These are phyloP conservation scores for Ananas comosus DNA, from an alignment of 176 grass and related monocot species.

Conservation along the genomic window DNA sequence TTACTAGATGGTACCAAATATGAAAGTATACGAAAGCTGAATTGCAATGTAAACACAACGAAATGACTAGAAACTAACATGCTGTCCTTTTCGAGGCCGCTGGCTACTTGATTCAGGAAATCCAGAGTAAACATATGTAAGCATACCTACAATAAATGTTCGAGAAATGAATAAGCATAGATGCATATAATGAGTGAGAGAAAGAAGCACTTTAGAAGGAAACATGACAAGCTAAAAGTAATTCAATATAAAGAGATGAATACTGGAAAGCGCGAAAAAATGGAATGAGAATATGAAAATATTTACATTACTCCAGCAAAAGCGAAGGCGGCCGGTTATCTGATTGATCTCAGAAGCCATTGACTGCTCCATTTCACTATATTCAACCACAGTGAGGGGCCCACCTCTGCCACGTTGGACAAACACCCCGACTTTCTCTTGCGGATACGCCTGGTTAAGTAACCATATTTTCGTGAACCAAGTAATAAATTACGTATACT, in stretches of 20 bases:
- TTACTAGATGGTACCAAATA: no score
- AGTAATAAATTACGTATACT: neutral
- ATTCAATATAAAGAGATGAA: conserved; percentile 3
- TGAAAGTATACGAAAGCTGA: no score
- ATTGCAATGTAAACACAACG: neutral
- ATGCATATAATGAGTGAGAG: neutral
- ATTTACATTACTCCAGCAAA: conserved; percentile 98
- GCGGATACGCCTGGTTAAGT: conserved; percentile 76
- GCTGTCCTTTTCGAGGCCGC: conserved; percentile 82
- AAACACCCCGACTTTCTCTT: conserved; percentile 98
- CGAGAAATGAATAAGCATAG: neutral
- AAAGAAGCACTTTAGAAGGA: neutral
- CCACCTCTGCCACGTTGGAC: conserved; percentile 86
- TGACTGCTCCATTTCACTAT: conserved; percentile 88
- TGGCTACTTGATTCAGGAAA: conserved; percentile 86
- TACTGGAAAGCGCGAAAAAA: neutral
- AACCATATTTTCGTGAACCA: neutral
- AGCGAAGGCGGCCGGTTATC: conserved; percentile 87
- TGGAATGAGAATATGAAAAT: conserved; percentile 5
- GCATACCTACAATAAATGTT: conserved; percentile 48
- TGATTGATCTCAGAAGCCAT: conserved; percentile 97
- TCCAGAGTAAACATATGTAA: conserved; percentile 90
- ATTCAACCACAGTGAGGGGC: conserved; percentile 77
- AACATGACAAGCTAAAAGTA: neutral
- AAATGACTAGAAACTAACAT: conserved; percentile 41